phyloP scores from a whole-genome alignment of 768 basidiomycete species.

The Vishniacozyma victoriae region DNA sequence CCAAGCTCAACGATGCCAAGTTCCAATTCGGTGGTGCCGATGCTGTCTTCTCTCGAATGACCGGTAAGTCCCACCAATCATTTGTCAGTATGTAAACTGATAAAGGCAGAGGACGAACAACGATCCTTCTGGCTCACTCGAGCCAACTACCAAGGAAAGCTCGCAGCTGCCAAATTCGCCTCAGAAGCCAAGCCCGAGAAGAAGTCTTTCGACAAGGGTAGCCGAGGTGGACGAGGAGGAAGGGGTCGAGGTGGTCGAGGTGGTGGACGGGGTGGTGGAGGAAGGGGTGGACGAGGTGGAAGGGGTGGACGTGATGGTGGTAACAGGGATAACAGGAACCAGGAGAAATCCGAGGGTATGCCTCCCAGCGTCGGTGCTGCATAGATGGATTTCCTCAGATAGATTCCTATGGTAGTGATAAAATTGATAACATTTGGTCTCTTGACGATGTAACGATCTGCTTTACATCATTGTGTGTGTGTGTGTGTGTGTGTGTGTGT shows the following conservation, averaged over 20 bases:
- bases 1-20: conserved; percentile 36
- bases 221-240: conserved; percentile 20
- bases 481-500: no score
- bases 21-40: conserved; percentile 36
- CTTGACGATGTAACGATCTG: no score
- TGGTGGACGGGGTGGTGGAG: conserved; percentile 27
- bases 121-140: conserved; percentile 43
- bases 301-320: conserved; percentile 12
- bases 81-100: background rate
- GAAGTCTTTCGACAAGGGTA: conserved; percentile 5
- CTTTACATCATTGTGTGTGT: no score
- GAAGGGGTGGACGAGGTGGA: conserved; percentile 19
- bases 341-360: no score
- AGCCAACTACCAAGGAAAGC: conserved; percentile 45
- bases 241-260: conserved; percentile 29
- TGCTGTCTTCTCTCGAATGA: conserved; percentile 35
- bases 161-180: conserved; percentile 30
- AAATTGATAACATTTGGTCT: no score
- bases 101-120: conserved; percentile 35
- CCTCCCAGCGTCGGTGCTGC: no score
- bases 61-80: conserved; percentile 21
- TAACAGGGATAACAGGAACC: conserved; percentile 5
- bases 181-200: conserved; percentile 14
- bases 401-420: no score
- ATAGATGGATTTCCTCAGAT: no score